phyloP scores from a whole-genome alignment of 2,329 filamentous ascomycete genomes.

The Pezicula radicicola region DNA sequence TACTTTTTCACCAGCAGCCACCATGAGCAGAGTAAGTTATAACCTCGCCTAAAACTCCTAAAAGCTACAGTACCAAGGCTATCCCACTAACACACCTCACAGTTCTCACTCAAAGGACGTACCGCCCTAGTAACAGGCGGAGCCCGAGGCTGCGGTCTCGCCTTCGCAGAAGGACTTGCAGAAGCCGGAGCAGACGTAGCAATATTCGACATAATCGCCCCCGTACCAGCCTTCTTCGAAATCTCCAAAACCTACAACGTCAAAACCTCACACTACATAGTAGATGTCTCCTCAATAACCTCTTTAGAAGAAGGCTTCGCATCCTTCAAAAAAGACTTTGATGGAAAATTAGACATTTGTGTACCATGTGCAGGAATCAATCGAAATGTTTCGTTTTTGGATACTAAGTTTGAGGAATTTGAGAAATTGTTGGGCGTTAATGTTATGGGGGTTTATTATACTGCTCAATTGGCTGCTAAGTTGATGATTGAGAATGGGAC shows the following conservation, averaged over 20 bases:
- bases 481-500: conserved; percentile 41
- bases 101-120: conserved; percentile 44
- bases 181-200: conserved; percentile 43
- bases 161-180: conserved; percentile 40
- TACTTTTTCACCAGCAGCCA: not conserved
- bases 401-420: conserved; percentile 39
- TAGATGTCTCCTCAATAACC: conserved; percentile 33
- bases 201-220: conserved; percentile 42
- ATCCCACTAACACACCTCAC: not conserved
- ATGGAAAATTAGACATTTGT: conserved; percentile 36
- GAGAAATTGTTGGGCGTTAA: conserved; percentile 40
- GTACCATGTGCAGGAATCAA: conserved; percentile 44
- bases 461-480: conserved; percentile 31
- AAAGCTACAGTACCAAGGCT: not conserved
- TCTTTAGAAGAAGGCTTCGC: conserved; percentile 29
- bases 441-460: conserved; percentile 43
- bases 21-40: conserved; percentile 2
- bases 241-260: conserved; percentile 39
- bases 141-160: conserved; percentile 41
- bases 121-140: conserved; percentile 44
- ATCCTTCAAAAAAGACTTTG: conserved; percentile 28
- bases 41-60: too few relatives aligned
- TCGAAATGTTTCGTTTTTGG: conserved; percentile 39
- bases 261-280: conserved; percentile 36
- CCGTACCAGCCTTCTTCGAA: conserved; percentile 33